A percentile compares a stretch with the other conserved stretches of the same genome.
These are phyloP conservation scores for Rhodamnia rubescens DNA, from an alignment of 345 rosid genomes.

Conservation along the genomic window DNA sequence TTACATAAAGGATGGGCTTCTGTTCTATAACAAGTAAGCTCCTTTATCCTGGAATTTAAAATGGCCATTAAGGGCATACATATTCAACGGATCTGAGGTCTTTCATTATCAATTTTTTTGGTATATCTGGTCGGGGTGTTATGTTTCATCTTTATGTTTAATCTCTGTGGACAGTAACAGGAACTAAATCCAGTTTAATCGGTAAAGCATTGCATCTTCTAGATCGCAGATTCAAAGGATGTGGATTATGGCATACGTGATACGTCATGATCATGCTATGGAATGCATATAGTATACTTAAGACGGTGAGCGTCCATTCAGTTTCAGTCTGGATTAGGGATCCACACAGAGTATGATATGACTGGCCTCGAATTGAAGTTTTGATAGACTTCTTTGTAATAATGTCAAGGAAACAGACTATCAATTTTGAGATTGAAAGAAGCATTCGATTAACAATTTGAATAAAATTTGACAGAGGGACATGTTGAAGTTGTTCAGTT, in stretches of 20 bases:
- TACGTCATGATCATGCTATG: background rate
- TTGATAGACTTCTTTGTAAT: background rate
- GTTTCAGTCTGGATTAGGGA: background rate
- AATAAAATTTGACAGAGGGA: background rate
- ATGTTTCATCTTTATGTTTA: background rate
- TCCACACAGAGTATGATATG: background rate
- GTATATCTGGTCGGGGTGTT: background rate
- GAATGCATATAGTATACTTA: background rate
- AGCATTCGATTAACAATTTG: background rate
- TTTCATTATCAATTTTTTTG: background rate
- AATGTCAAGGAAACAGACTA: background rate
- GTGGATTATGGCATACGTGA: background rate
- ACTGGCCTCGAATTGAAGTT: background rate
- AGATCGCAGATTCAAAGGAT: constrained; percentile 11
- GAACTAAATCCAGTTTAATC: background rate
- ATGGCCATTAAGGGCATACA: background rate
- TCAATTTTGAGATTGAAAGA: background rate
- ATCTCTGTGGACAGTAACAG: background rate
- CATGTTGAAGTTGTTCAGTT: background rate
- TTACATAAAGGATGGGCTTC: constrained; percentile 74
- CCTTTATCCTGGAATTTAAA: background rate
- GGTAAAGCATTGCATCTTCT: background rate
- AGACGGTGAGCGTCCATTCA: background rate
- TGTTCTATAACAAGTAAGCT: constrained; percentile 87
- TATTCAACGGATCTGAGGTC: background rate